phyloP scores from a whole-genome alignment of 1,284 basidiomycete genomes.

The Trichosporon sp. region DNA sequence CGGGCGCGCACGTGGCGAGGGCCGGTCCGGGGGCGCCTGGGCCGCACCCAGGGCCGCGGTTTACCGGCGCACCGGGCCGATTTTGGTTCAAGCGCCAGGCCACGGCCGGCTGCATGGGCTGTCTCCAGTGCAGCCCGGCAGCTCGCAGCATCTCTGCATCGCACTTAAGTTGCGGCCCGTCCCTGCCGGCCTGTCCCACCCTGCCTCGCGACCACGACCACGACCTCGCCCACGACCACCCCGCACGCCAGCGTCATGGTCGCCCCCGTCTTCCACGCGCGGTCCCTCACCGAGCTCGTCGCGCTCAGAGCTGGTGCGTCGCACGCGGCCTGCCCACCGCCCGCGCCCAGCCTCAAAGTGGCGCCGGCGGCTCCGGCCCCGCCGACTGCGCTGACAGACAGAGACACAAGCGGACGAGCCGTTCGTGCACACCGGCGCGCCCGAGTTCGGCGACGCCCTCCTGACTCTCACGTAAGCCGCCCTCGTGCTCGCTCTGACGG shows the following conservation, averaged over 20 bases:
- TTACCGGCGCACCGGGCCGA: background rate
- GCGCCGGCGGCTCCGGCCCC: too few species aligned
- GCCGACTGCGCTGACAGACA: conserved; percentile 12
- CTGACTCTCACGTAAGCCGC: conserved; percentile 39
- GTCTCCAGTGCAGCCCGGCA: too few species aligned
- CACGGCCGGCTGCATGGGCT: too few species aligned
- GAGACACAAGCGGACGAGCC: conserved; percentile 36
- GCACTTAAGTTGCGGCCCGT: background rate
- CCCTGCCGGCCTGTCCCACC: too few species aligned
- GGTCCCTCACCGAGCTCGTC: conserved; percentile 43
- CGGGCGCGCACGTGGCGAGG: too few species aligned
- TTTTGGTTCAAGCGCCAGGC: background rate
- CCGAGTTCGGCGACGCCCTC: conserved; percentile 44
- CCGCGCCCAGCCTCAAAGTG: too few species aligned
- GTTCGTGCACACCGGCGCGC: conserved; percentile 45
- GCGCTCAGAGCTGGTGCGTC: conserved; percentile 37
- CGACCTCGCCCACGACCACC: background rate
- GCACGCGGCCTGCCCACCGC: too few species aligned
- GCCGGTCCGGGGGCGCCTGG: too few species aligned
- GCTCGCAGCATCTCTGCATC: too few species aligned
- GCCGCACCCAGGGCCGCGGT: background rate
- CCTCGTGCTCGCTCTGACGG: background rate
- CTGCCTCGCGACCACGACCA: background rate
- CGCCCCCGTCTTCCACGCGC: conserved; percentile 36
- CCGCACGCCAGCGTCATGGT: conserved; percentile 25